phyloP scores from a whole-genome alignment of 139 green algal genomes.

The Volvox reticuliferus region DNA sequence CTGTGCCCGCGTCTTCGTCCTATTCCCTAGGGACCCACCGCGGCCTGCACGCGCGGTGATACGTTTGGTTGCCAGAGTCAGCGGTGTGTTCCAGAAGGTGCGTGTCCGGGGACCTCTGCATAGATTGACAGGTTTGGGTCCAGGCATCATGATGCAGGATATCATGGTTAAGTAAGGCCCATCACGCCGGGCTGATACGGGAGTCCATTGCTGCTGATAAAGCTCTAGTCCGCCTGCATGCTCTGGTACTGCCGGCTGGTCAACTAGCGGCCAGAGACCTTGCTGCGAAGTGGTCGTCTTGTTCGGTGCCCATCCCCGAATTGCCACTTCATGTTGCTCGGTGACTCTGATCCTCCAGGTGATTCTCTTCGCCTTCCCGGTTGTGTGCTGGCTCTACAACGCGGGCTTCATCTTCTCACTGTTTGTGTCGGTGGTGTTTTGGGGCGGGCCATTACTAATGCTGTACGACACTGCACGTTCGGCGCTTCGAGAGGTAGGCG shows the following conservation, averaged over 20 bases:
- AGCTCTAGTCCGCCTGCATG: too few species aligned
- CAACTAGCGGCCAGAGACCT: too few species aligned
- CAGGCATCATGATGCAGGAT: too few species aligned
- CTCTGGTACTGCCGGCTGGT: too few species aligned
- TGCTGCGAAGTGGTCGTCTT: too few species aligned
- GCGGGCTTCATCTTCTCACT: slow-evolving; percentile 82
- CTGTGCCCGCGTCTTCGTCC: background rate
- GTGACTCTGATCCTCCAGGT: slow-evolving; percentile 47
- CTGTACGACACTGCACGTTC: slow-evolving; percentile 58
- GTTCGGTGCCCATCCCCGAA: too few species aligned
- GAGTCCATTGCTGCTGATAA: too few species aligned
- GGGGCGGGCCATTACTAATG: slow-evolving; percentile 65
- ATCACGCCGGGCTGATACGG: too few species aligned
- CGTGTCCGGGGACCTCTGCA: background rate
- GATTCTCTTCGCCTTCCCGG: slow-evolving; percentile 85
- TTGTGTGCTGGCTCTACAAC: slow-evolving; percentile 90
- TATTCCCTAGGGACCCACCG: slow-evolving; percentile 8
- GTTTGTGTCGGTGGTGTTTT: slow-evolving; percentile 80
- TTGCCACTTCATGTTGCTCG: too few species aligned
- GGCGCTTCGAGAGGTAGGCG: slow-evolving; percentile 39
- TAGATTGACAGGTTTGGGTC: too few species aligned
- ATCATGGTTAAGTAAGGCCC: too few species aligned
- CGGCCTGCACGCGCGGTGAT: slow-evolving; percentile 55
- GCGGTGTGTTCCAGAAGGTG: slow-evolving; percentile 73
- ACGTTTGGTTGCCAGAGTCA: slow-evolving; percentile 62